Evolutionary conservation across 176 grass and related monocot species (phyloP).

Genomic region (Pontederia paniculata): DNA sequence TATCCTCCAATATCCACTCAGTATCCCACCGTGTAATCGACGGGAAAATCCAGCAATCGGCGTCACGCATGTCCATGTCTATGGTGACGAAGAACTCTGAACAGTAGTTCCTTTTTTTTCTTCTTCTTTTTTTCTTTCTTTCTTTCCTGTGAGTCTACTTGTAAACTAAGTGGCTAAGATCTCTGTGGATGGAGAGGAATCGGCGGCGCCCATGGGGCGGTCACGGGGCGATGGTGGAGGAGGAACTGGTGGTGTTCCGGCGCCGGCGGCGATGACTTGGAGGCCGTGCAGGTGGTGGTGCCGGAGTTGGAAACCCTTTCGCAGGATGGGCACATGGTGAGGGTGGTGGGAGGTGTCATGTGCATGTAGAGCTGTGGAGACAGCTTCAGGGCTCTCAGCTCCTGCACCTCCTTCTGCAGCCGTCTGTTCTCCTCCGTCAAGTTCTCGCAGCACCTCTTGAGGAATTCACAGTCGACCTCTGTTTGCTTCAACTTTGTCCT

Average conservation of each 20-base stretch:
- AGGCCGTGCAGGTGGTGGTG: not conserved
- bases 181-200: too few species aligned
- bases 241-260: not conserved
- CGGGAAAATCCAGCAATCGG: too few species aligned
- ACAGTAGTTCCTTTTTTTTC: too few species aligned
- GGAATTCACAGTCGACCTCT: conserved; percentile 75
- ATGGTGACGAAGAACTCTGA: too few species aligned
- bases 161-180: too few species aligned
- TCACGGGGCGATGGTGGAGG: not conserved
- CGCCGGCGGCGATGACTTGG: not conserved
- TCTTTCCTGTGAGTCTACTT: too few species aligned
- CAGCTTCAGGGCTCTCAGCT: conserved; percentile 62
- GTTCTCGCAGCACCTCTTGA: conserved; percentile 74
- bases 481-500: conserved; percentile 98
- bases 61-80: too few species aligned
- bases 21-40: too few species aligned
- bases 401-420: conserved; percentile 74
- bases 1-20: too few species aligned
- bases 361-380: conserved; percentile 47
- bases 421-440: conserved; percentile 66
- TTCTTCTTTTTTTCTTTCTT: too few species aligned
- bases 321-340: conserved; percentile 88
- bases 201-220: not conserved
- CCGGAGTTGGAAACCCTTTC: conserved; percentile 34
- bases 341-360: conserved; percentile 68